Evolutionary conservation across 2,329 filamentous ascomycete genomes (phyloP).

Genomic region (Alternaria hordeiaustralica): DNA sequence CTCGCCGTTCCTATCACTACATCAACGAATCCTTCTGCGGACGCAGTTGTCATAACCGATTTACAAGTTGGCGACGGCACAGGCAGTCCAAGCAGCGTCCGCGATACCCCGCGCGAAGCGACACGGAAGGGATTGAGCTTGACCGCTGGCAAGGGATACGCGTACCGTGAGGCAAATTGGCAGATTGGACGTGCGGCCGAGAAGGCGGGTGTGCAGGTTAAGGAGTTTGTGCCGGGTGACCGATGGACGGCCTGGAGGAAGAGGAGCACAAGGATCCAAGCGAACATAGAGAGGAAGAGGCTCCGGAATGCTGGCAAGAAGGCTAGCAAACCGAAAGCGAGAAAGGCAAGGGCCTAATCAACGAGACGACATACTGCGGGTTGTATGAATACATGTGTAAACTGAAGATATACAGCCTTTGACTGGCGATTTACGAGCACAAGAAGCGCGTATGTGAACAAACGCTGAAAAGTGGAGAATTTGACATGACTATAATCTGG

Average conservation of each 20-base stretch:
- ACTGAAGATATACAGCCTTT: neutral
- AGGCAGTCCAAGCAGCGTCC: conserved; percentile 20
- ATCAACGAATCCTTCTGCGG: conserved; percentile 15
- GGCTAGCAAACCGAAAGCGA: conserved; percentile 38
- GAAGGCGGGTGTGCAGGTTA: conserved; percentile 63
- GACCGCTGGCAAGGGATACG: conserved; percentile 60
- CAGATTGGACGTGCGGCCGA: conserved; percentile 70
- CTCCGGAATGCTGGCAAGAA: conserved; percentile 55
- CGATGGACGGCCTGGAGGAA: conserved; percentile 71
- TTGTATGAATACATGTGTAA: conserved; percentile 5
- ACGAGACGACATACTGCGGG: neutral
- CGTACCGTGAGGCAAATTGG: conserved; percentile 71
- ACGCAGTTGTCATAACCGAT: conserved; percentile 31
- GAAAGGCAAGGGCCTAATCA: conserved; percentile 25
- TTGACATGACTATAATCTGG: conserved; percentile 27
- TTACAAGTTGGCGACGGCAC: conserved; percentile 10
- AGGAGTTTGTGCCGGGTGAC: conserved; percentile 63
- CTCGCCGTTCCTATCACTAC: conserved; percentile 53
- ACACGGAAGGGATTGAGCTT: conserved; percentile 37
- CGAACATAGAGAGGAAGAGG: conserved; percentile 62
- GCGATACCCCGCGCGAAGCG: conserved; percentile 40
- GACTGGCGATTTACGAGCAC: neutral
- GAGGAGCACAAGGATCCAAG: conserved; percentile 58
- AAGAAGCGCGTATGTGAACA: neutral
- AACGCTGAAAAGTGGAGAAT: neutral